Evolutionary conservation across 345 rosid species (phyloP), one percentile per base, ranked within the genome.

Genomic region (Leavenworthia alabamica): DNA sequence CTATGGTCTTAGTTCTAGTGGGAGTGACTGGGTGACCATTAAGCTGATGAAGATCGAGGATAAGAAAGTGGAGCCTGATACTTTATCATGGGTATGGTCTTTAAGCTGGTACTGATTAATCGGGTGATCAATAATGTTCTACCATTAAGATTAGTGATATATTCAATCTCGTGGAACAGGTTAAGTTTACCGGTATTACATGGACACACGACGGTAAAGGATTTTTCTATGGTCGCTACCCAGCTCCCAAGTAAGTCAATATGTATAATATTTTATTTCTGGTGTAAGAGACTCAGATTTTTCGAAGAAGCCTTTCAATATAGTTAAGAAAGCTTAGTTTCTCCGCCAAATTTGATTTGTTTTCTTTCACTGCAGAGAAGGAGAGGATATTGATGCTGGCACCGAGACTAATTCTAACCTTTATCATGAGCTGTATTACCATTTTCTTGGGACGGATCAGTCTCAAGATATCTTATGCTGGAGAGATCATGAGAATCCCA

Each of bases 151-250:
- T 10, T 13, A 32, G 1, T 33, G 46, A 44, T 47, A 39, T 36
- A 55, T n/a, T 62, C 3, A 23, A 17, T 67, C 13, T 39, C 12
- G 12, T 59, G 46, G 37, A 60, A 53, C 86, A 87, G 96, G 82
- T 77, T 33, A 93, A 93, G 81, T 93, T 93, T 79, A 53, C 83
- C 0, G 68, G 80, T 32, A 84, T 90, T 51, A 78, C 77, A 51
- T 93, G 97, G 99, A 90, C 96, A 0, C 90, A 88, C 29, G 97
- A 89, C 53, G 58, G 53, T 75, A 83, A 82, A 66, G 95, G 97
- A 3, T 90, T 93, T 73, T 93, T 93, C 86, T 93, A 93, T 37
- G 42, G 87, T 78, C 97, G 97, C 14, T 90, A 81, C 31, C 96
- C 99, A n/a, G 80, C 83, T 31, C 96, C 96, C 26, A 83, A 72